Conservation (phyloP, 2,329 filamentous ascomycete species). For the Claviceps purpurea region DNA sequence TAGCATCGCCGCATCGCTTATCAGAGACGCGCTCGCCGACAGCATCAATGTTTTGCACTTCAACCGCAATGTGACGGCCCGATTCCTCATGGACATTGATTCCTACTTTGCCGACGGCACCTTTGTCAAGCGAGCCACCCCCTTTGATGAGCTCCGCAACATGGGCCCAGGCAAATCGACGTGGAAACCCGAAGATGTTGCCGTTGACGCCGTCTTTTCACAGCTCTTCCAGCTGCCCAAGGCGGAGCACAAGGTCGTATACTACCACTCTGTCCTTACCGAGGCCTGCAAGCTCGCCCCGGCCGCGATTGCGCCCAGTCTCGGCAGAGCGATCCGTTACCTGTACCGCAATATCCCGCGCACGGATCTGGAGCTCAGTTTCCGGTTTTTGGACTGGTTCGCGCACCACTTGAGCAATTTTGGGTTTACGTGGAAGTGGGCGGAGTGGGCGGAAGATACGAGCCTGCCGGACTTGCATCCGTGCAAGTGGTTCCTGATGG, state of each 20-base stretch:
- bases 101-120: constrained; percentile 84
- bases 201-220: constrained; percentile 94
- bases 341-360: constrained; percentile 71
- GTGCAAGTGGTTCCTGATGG: constrained; percentile 84
- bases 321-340: constrained; percentile 85
- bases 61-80: constrained; percentile 77
- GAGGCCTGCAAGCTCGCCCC: constrained; percentile 94
- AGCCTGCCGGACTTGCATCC: constrained; percentile 65
- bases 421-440: constrained; percentile 99
- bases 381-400: constrained; percentile 95
- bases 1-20: constrained; percentile 65
- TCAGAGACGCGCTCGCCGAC: constrained; percentile 77
- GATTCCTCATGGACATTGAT: constrained; percentile 85
- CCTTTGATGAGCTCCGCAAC: constrained; percentile 76
- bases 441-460: constrained; percentile 87
- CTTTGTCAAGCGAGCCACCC: constrained; percentile 85
- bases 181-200: constrained; percentile 96
- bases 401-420: constrained; percentile 97
- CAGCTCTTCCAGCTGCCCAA: constrained; percentile 80
- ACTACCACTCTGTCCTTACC: constrained; percentile 89
- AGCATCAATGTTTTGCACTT: constrained; percentile 91
- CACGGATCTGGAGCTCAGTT: constrained; percentile 75
- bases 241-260: constrained; percentile 87
- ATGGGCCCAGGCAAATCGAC: constrained; percentile 53
- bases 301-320: constrained; percentile 85